These are phyloP conservation scores for Kwoniella sp. DNA, from an alignment of 768 basidiomycete genomes.

Conservation along the genomic window DNA sequence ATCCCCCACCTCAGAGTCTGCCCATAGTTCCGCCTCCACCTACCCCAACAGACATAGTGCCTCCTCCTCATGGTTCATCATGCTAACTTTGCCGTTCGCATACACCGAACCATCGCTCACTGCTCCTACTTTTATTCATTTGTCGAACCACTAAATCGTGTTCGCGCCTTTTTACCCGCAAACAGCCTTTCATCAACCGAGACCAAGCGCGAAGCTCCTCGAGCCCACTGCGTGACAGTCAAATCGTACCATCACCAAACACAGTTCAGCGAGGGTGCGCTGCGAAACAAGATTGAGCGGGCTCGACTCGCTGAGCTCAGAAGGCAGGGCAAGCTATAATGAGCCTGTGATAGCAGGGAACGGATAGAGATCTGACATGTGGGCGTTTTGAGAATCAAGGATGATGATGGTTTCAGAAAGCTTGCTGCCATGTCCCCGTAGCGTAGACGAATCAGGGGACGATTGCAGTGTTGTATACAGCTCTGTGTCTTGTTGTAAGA, in stretches of 20 bases:
- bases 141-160: too few species aligned
- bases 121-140: too few species aligned
- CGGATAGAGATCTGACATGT: too few species aligned
- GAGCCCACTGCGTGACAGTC: slow-evolving; percentile 1
- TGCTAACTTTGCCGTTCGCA: too few species aligned
- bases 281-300: slow-evolving; percentile 31
- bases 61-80: too few species aligned
- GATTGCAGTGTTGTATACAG: background rate
- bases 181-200: background rate
- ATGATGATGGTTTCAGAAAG: too few species aligned
- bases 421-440: background rate
- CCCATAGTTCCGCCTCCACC: slow-evolving; percentile 5
- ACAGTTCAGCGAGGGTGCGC: slow-evolving; percentile 21
- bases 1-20: background rate
- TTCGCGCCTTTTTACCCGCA: background rate
- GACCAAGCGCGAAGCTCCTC: background rate
- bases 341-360: too few species aligned
- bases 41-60: background rate
- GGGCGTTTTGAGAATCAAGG: too few species aligned
- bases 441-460: background rate
- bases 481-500: background rate
- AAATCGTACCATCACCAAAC: slow-evolving; percentile 5
- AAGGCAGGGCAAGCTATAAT: slow-evolving; percentile 6
- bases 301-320: slow-evolving; percentile 11
- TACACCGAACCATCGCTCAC: too few species aligned